Evolutionary conservation across 2,329 filamentous ascomycete genomes (phyloP).

Genomic region (Neobulgaria alba): DNA sequence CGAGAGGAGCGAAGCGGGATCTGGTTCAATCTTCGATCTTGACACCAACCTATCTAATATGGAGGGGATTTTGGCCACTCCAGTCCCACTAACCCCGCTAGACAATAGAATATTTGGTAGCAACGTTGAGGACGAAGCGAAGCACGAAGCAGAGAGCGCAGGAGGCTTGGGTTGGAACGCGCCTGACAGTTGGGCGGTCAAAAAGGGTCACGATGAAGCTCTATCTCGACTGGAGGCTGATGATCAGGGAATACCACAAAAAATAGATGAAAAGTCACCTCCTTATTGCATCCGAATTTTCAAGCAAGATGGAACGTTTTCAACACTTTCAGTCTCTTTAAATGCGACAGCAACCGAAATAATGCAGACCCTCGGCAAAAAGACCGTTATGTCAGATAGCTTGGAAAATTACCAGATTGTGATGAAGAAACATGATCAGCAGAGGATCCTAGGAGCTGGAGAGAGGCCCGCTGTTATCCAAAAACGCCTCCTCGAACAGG

Average conservation of each 20-base stretch:
- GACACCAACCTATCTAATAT: constrained; percentile 87
- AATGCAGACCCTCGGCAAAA: constrained; percentile 83
- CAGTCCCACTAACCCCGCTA: constrained; percentile 62
- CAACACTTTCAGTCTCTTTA: constrained; percentile 76
- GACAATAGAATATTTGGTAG: constrained; percentile 43
- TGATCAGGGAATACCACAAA: constrained; percentile 57
- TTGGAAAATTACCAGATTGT: constrained; percentile 94
- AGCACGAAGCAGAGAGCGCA: constrained; percentile 21
- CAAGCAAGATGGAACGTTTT: constrained; percentile 86
- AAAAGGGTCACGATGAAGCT: constrained; percentile 59
- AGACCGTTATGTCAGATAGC: constrained; percentile 85
- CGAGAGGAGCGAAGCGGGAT: constrained; percentile 11
- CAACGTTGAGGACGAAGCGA: constrained; percentile 35
- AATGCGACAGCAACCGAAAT: constrained; percentile 82
- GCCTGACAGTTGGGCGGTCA: constrained; percentile 94
- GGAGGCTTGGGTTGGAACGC: constrained; percentile 69
- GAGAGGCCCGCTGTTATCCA: constrained; percentile 88
- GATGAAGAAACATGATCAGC: constrained; percentile 84
- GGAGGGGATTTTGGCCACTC: constrained; percentile 77
- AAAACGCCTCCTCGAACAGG: constrained; percentile 81
- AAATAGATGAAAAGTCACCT: constrained; percentile 63
- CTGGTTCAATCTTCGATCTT: constrained; percentile 59
- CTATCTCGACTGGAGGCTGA: constrained; percentile 52
- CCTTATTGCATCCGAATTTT: constrained; percentile 94
- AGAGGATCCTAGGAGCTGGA: constrained; percentile 65